phyloP scores from a whole-genome alignment of 75 land plant species.

The Picea glauca region DNA sequence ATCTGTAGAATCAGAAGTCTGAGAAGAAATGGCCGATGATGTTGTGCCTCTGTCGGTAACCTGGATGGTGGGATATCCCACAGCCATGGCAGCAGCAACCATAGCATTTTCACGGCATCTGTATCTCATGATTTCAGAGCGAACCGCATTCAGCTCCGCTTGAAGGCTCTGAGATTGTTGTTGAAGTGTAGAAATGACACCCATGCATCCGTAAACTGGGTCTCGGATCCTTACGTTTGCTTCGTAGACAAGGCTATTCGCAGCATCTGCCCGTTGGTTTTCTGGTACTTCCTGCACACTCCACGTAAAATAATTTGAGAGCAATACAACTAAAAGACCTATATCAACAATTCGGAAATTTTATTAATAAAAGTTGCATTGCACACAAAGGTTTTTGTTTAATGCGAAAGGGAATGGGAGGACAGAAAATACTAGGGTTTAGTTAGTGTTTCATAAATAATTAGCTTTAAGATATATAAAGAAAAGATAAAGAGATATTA shows the following conservation, averaged over 20 bases:
- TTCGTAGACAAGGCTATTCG: slow-evolving; percentile 31
- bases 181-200: slow-evolving; percentile 20
- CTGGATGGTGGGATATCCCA: not conserved
- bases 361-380: too few relatives aligned
- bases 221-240: slow-evolving; percentile 31
- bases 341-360: too few relatives aligned
- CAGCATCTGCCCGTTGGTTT: slow-evolving; percentile 21
- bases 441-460: too few relatives aligned
- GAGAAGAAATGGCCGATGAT: not conserved
- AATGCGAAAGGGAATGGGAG: too few relatives aligned
- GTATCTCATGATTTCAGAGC: slow-evolving; percentile 20
- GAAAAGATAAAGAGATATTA: too few relatives aligned
- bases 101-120: slow-evolving; percentile 8
- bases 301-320: not conserved
- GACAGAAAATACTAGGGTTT: too few relatives aligned
- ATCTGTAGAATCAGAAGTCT: not conserved
- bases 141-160: slow-evolving; percentile 15
- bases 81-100: not conserved
- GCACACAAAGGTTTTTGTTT: too few relatives aligned
- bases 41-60: not conserved
- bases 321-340: too few relatives aligned
- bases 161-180: slow-evolving; percentile 25
- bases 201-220: slow-evolving; percentile 31
- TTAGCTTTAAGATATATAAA: too few relatives aligned
- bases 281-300: slow-evolving; percentile 25